These are phyloP conservation scores for Penicillium argentinense DNA, from an alignment of 495 filamentous ascomycete species.

Conservation along the genomic window DNA sequence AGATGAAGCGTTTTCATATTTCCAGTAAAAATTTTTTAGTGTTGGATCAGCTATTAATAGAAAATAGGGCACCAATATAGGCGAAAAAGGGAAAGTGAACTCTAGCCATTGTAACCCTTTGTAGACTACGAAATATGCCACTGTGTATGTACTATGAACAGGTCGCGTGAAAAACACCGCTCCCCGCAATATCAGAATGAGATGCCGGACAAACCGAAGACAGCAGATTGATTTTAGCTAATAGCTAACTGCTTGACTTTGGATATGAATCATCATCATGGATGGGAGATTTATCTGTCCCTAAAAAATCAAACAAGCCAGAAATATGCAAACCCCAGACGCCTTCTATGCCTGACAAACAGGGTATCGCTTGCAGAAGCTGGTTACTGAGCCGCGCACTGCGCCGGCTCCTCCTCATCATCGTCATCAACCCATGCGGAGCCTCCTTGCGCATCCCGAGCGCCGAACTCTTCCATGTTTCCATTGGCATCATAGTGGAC, in stretches of 20 bases:
- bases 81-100: too few species aligned
- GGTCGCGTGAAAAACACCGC: too few species aligned
- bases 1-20: too few species aligned
- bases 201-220: too few species aligned
- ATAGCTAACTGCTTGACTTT: slow-evolving; percentile 10
- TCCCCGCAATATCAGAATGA: too few species aligned
- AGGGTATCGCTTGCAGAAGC: slow-evolving; percentile 2
- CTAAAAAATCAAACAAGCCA: slow-evolving; percentile 1
- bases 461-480: slow-evolving; percentile 74
- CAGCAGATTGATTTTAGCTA: slow-evolving; percentile 5
- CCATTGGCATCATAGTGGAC: slow-evolving; percentile 81
- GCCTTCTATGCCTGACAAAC: slow-evolving; percentile 28
- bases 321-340: slow-evolving; percentile 24
- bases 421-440: slow-evolving; percentile 81
- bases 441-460: slow-evolving; percentile 67
- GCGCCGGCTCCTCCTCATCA: slow-evolving; percentile 66
- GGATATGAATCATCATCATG: slow-evolving; percentile 13
- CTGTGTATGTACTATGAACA: too few species aligned
- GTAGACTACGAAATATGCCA: too few species aligned
- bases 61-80: too few species aligned
- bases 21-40: too few species aligned
- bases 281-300: slow-evolving; percentile 9
- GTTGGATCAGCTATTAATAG: too few species aligned
- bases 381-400: slow-evolving; percentile 84
- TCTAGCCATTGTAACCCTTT: too few species aligned